Conservation (phyloP, 441 rosid genomes). For the Eutrema salsugineum region DNA sequence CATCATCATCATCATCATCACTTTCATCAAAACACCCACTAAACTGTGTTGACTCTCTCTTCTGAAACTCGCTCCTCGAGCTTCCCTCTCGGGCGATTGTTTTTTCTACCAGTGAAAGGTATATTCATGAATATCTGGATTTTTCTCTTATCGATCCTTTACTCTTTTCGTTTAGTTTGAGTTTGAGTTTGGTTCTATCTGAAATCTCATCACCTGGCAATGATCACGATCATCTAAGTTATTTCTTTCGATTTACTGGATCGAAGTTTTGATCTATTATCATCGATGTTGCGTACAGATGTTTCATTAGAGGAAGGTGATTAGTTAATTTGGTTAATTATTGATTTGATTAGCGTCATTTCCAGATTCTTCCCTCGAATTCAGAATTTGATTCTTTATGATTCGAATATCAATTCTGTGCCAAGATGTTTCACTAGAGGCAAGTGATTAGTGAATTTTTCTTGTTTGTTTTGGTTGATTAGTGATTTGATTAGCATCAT, state of each 20-base stretch:
- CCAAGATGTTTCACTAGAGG: not conserved
- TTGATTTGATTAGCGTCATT: conserved; percentile 5
- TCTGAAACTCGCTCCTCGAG: not conserved
- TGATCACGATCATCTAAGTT: not conserved
- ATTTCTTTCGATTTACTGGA: not conserved
- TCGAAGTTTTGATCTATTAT: not conserved
- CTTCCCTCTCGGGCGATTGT: not conserved
- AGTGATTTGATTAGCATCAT: conserved; percentile 2
- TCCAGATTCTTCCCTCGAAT: not conserved
- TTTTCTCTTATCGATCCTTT: not conserved
- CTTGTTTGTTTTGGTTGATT: not conserved
- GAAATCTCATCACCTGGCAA: not conserved
- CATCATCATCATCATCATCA: not conserved
- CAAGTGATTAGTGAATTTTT: not conserved
- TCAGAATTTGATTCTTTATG: not conserved
- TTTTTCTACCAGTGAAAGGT: not conserved
- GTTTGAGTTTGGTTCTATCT: not conserved
- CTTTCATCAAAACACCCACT: not conserved
- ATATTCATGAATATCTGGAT: not conserved
- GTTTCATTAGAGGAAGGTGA: not conserved
- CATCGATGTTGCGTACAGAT: not conserved
- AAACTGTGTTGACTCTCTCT: conserved; percentile 16
- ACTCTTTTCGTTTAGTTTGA: not conserved
- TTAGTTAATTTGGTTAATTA: not conserved
- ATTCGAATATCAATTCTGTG: not conserved